Evolutionary conservation across 2,329 filamentous ascomycete species (phyloP).

Genomic region (Pezicula radicicola): DNA sequence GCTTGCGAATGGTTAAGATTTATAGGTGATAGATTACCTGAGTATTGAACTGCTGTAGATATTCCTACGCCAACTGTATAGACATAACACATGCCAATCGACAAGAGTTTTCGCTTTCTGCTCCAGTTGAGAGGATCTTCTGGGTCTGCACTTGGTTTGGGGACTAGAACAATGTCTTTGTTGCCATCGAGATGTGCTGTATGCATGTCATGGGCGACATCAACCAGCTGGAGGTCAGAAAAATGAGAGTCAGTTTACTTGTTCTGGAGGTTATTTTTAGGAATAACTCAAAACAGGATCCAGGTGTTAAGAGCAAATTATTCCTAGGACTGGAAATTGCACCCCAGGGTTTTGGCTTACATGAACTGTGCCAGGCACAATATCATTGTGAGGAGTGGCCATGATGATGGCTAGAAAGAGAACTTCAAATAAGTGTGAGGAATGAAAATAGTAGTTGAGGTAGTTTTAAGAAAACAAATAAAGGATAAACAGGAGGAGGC

Average conservation of each 20-base stretch:
- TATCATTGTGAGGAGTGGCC: not conserved
- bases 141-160: constrained; percentile 27
- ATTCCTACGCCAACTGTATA: constrained; percentile 6
- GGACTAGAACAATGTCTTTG: constrained; percentile 22
- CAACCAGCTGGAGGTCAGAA: constrained; percentile 9
- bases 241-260: too few species aligned
- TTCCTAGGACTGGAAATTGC: too few species aligned
- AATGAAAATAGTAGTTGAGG: not conserved
- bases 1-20: too few species aligned
- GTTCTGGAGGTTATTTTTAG: too few species aligned
- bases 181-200: constrained; percentile 9
- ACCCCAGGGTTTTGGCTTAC: too few species aligned
- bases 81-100: not conserved
- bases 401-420: not conserved
- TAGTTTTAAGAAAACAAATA: not conserved
- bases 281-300: too few species aligned
- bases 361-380: constrained; percentile 23
- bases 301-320: too few species aligned
- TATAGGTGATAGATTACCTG: constrained; percentile 35
- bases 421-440: not conserved
- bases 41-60: constrained; percentile 18
- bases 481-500: not conserved
- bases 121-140: constrained; percentile 34
- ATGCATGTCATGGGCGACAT: constrained; percentile 12
- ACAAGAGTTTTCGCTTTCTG: constrained; percentile 23